Base-by-base conservation (phyloP, 2,329 filamentous ascomycete species). In the Fusarium oligoseptatum region DNA sequence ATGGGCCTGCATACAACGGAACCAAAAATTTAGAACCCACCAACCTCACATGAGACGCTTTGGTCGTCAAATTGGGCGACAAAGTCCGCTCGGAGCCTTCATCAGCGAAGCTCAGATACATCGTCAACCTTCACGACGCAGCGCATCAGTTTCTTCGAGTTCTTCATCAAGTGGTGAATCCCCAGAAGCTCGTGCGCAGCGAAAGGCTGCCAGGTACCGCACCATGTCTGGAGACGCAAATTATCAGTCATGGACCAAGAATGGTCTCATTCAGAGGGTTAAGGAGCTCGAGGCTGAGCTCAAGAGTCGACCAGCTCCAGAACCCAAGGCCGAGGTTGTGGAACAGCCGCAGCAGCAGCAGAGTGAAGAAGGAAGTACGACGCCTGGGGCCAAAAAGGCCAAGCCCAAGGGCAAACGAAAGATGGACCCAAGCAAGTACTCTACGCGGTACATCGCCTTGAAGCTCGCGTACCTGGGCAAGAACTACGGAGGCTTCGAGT, bases 391-490 rank as follows among this genome's bases (percentile, higher is more conserved):
- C 17, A 78, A 79, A 14, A 77, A 72, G 60, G 34, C 74, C 27
- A 84, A 82, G 71, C 80, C 84, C 34, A 88, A 87, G 77, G 71
- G 41, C 81, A 89, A 84, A 77, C 87, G 84, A 72, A 86, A 86
- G 61, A 92, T 98, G 79, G 94, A 98, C 81, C 91, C 94, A 0
- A 91, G 91, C 15, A 93, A 91, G 80, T 98, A 98, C 82, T 89
- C 90, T 39, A 97, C 95, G 2, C 91, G 97, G 56, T 91, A 93
- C 70, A 93, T 99, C 73, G 97, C 96, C 9, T 86, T 99, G 68
- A 98, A 98, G 83, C 92, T 99, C 72, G 95, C 97, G 43, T 99
- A 99, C 82, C 85, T 98, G 39, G 97, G 97, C 56, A 94, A 94
- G 81, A 90, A 91, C 65, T 99, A 98, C 83, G 96, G 97, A 83